phyloP scores from a whole-genome alignment of 179 eudicot genomes.

The Patellifolia procumbens region DNA sequence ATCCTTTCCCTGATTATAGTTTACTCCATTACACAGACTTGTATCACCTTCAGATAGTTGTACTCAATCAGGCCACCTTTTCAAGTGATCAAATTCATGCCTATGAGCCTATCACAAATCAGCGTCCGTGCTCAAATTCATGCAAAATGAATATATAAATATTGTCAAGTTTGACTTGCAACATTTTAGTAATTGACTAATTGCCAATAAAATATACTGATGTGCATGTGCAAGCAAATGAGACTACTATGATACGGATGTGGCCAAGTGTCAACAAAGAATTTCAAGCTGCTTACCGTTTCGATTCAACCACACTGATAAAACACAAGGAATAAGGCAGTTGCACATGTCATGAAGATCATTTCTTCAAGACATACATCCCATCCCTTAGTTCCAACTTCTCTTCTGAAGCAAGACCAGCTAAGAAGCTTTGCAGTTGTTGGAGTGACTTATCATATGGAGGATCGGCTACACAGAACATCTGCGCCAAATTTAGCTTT shows the following conservation, averaged over 20 bases:
- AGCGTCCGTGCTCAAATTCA: neutral
- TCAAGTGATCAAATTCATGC: neutral
- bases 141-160: neutral
- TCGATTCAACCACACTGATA: neutral
- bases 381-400: constrained; percentile 89
- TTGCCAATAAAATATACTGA: neutral
- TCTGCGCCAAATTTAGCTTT: constrained; percentile 47
- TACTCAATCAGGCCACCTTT: neutral
- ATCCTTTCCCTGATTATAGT: neutral
- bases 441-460: constrained; percentile 93
- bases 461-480: constrained; percentile 92
- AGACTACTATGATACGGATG: neutral
- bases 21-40: neutral
- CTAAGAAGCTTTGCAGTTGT: constrained; percentile 88
- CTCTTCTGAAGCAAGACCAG: constrained; percentile 85
- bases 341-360: constrained; percentile 1
- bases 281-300: constrained; percentile 8
- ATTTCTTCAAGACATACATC: constrained; percentile 74
- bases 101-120: neutral
- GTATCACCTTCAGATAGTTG: neutral
- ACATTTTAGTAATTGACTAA: neutral
- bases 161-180: neutral
- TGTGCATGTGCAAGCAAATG: neutral
- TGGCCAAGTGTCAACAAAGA: neutral
- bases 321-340: neutral